Conservation (phyloP, 345 rosid species). For the Rhodamnia rubescens region DNA sequence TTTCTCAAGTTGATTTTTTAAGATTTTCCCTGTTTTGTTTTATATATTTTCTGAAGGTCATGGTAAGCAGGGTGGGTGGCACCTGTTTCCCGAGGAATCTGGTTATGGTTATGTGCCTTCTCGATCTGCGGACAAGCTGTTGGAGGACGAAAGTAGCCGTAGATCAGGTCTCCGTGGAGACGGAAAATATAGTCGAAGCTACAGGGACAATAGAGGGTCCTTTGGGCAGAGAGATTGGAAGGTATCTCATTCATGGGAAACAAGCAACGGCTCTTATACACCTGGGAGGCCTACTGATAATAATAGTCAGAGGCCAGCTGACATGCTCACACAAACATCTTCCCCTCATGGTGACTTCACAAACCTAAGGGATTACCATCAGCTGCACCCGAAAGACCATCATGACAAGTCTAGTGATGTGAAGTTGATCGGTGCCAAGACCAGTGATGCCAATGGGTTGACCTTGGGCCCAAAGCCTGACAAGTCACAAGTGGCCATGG, state of each 20-base stretch:
- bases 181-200: constrained; percentile 53
- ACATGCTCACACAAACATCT: constrained; percentile 34
- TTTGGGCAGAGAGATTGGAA: constrained; percentile 68
- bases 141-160: constrained; percentile 48
- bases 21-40: constrained; percentile 10
- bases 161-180: constrained; percentile 46
- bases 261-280: constrained; percentile 42
- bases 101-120: constrained; percentile 50
- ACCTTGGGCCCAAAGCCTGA: constrained; percentile 39
- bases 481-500: constrained; percentile 28
- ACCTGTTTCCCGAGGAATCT: constrained; percentile 53
- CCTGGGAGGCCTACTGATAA: constrained; percentile 46
- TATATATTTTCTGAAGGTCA: constrained; percentile 56
- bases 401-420: constrained; percentile 35
- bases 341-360: constrained; percentile 32
- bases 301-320: constrained; percentile 35
- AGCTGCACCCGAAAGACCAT: constrained; percentile 37
- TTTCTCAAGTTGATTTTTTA: constrained; percentile 16
- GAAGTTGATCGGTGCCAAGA: background rate
- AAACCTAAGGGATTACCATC: constrained; percentile 34
- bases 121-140: constrained; percentile 41
- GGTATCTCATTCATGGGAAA: constrained; percentile 48
- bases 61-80: constrained; percentile 83
- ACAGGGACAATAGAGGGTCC: constrained; percentile 54
- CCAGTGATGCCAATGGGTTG: constrained; percentile 26